Base-by-base conservation (phyloP, 148 eudicot genomes). In the Fagopyrum tataricum region DNA sequence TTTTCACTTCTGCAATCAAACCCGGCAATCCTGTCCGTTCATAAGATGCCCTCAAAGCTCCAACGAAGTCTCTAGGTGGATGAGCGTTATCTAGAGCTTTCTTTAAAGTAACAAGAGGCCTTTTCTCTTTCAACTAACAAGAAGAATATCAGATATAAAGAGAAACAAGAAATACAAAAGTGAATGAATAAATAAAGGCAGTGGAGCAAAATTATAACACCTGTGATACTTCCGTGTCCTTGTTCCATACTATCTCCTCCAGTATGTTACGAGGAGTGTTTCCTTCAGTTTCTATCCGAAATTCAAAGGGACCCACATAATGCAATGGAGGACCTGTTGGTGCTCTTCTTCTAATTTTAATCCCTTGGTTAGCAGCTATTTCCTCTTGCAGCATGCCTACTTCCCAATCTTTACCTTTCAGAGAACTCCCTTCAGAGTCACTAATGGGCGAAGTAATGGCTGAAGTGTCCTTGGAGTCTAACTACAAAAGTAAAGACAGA, bases 1-100 rank as follows among this genome's bases (percentile, higher is more conserved):
- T 95, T 82, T 95, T 95, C 79, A 95, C 98, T 86, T 95, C 98
- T 13, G 98, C 98, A 80, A 95, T 90, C 52, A 95, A 78, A 74
- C 86, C 97, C 78, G 98, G 98, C 76, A 91, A 82, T 46, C 90
- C 91, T 41, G 97, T 95, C 61, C 92, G 79, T 52, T 76, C 75
- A 67, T 88, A 72, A 66, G 98, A 81, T 46, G 78, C 83, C 78
- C 74, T 91, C 43, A 95, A 79, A 76, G 98, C 96, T 69, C 90
- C 93, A 52, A 91, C 68, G 74, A 95, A 95, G 80, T 95, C 92
- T 75, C 91, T 87, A 49, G 85, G 56, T 10, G 97, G 93, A 74
- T 89, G 86, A 76, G 88, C 89, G 64, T 12, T 77, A 7, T 72
- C 88, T 79, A 88, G 82, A 69, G 78, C 72, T 76, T 84, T 85